Evolutionary conservation across 345 rosid species (phyloP).

Genomic region (Ailanthus altissimus): DNA sequence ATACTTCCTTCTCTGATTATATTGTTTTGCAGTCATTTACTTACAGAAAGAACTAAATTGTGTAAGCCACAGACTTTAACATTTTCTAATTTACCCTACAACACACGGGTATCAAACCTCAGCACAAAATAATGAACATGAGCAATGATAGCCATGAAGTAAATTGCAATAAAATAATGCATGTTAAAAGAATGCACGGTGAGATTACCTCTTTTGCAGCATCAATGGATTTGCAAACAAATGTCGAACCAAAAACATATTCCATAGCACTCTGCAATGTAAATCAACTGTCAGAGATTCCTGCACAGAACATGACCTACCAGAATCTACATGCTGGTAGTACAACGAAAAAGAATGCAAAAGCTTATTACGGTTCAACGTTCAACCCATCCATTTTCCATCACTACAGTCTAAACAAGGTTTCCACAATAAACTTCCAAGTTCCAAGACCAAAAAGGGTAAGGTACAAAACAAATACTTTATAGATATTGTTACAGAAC

Average conservation of each 20-base stretch:
- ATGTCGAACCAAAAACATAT: conserved; percentile 92
- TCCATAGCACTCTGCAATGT: conserved; percentile 86
- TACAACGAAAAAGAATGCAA: neutral
- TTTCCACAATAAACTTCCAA: neutral
- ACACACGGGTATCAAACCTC: too few relatives aligned
- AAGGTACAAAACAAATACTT: neutral
- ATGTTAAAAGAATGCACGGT: neutral
- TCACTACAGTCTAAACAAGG: neutral
- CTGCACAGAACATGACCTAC: neutral
- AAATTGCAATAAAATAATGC: neutral
- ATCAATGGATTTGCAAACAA: conserved; percentile 83
- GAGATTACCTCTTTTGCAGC: conserved; percentile 82
- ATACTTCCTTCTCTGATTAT: neutral
- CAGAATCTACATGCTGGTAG: conserved; percentile 10
- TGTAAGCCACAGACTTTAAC: neutral
- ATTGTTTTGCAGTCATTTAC: neutral
- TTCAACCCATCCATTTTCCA: neutral
- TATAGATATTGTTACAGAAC: neutral
- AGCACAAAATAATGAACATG: neutral
- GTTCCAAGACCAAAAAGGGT: neutral
- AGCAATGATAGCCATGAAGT: neutral
- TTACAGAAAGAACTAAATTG: neutral
- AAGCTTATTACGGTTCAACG: neutral
- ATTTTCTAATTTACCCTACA: neutral
- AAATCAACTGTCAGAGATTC: conserved; percentile 21